A percentile compares a stretch with the other conserved stretches of the same genome.
phyloP scores from a whole-genome alignment of 495 filamentous ascomycete species.

The Lichenothelia convexa region DNA sequence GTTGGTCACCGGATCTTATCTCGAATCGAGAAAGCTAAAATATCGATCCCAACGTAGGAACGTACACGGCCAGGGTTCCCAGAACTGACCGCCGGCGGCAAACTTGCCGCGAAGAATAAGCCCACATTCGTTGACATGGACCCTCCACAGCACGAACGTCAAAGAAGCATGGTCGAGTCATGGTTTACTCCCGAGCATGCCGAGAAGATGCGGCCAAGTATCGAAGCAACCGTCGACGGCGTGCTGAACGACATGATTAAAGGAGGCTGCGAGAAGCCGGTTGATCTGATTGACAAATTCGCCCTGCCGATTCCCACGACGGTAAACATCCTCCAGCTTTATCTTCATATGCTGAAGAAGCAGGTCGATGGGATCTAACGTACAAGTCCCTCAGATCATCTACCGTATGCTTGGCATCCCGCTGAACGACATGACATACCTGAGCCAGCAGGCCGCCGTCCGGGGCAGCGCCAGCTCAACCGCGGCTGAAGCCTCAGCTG shows the following conservation, averaged over 20 bases:
- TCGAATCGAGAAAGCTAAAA: no score
- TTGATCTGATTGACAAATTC: slow-evolving; percentile 27
- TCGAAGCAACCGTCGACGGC: slow-evolving; percentile 25
- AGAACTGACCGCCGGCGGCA: slow-evolving; percentile 23
- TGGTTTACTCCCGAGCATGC: slow-evolving; percentile 23
- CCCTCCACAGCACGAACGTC: slow-evolving; percentile 25
- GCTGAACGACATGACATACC: slow-evolving; percentile 25
- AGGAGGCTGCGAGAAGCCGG: slow-evolving; percentile 15
- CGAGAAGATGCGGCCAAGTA: slow-evolving; percentile 22
- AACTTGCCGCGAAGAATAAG: slow-evolving; percentile 23
- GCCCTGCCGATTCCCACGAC: slow-evolving; percentile 26
- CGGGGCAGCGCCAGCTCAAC: slow-evolving; percentile 27
- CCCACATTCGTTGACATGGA: slow-evolving; percentile 34
- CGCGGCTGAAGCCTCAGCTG: slow-evolving; percentile 23
- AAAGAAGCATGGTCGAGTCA: slow-evolving; percentile 25
- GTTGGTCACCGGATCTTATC: no score
- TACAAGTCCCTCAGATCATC: no score
- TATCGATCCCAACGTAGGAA: no score
- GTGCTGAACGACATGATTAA: slow-evolving; percentile 22
- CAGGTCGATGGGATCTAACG: background rate
- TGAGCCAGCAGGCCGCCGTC: slow-evolving; percentile 25
- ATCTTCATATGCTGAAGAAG: background rate
- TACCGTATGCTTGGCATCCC: slow-evolving; percentile 30
- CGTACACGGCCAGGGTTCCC: slow-evolving; percentile 27
- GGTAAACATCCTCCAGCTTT: slow-evolving; percentile 8